Conservation (phyloP, 2,329 filamentous ascomycete genomes). For the Torrubiellomyces zombiae region DNA sequence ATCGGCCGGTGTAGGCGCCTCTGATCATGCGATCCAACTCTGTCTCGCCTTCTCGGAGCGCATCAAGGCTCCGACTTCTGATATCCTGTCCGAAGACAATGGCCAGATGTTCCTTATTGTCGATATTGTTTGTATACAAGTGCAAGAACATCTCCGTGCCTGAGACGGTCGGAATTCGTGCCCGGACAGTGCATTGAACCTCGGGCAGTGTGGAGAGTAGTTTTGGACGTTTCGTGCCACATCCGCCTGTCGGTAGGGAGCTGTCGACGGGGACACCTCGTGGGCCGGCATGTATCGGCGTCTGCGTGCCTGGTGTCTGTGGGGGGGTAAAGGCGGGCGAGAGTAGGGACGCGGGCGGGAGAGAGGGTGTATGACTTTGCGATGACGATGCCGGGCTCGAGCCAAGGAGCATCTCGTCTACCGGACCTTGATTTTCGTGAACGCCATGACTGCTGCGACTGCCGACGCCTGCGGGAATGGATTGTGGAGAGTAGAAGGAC, state of each 20-base stretch:
- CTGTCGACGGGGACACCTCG: slow-evolving; percentile 44
- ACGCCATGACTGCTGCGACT: slow-evolving; percentile 6
- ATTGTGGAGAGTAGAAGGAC: slow-evolving; percentile 29
- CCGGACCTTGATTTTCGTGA: slow-evolving; percentile 8
- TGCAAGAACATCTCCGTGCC: slow-evolving; percentile 96
- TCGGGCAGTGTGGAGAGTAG: slow-evolving; percentile 61
- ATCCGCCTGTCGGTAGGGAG: slow-evolving; percentile 38
- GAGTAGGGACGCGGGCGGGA: slow-evolving; percentile 52
- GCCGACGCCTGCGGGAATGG: slow-evolving; percentile 11
- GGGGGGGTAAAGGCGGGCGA: slow-evolving; percentile 75
- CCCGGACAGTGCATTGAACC: slow-evolving; percentile 87
- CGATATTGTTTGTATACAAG: slow-evolving; percentile 80
- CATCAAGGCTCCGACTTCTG: slow-evolving; percentile 55
- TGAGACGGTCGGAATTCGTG: slow-evolving; percentile 79
- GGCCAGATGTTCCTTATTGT: slow-evolving; percentile 90
- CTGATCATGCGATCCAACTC: slow-evolving; percentile 86
- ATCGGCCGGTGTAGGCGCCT: slow-evolving; percentile 75
- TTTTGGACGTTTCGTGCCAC: slow-evolving; percentile 48
- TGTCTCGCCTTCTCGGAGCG: slow-evolving; percentile 57
- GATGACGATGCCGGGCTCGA: not conserved
- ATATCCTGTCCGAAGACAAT: slow-evolving; percentile 91
- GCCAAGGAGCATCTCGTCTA: not conserved
- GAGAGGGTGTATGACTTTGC: slow-evolving; percentile 4
- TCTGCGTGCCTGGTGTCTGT: slow-evolving; percentile 41
- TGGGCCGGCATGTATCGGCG: slow-evolving; percentile 26